Evolutionary conservation across 129 eudicot species (phyloP).

Genomic region (Pittosporum tobira): DNA sequence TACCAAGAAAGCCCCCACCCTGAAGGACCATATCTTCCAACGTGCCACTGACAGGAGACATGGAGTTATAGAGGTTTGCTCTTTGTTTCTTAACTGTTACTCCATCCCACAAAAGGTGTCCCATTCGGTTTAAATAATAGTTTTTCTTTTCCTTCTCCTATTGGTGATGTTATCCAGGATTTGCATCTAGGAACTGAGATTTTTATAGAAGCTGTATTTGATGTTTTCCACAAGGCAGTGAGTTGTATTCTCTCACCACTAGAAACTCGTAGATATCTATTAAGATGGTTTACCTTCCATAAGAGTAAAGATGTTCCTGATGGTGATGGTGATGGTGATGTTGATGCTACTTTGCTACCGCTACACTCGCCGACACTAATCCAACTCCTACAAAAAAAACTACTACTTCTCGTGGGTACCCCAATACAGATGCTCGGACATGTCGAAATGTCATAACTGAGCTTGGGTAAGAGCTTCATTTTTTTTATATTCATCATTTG

Average conservation of each 20-base stretch:
- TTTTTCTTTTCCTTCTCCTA: too few species aligned
- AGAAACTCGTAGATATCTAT: slow-evolving; percentile 38
- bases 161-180: slow-evolving; percentile 52
- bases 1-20: slow-evolving; percentile 33
- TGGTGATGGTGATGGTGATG: slow-evolving; percentile 23
- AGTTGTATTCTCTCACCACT: slow-evolving; percentile 62
- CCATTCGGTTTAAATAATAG: too few species aligned
- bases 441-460: slow-evolving; percentile 92
- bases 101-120: too few species aligned
- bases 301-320: slow-evolving; percentile 11
- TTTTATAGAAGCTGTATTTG: slow-evolving; percentile 75
- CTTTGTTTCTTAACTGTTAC: neutral
- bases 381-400: slow-evolving; percentile 58
- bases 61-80: slow-evolving; percentile 81
- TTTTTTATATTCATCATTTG: neutral
- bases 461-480: slow-evolving; percentile 52
- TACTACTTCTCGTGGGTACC: slow-evolving; percentile 26
- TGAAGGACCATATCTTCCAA: slow-evolving; percentile 64
- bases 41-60: slow-evolving; percentile 89
- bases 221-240: slow-evolving; percentile 53
- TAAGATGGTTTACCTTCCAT: slow-evolving; percentile 44
- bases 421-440: slow-evolving; percentile 85
- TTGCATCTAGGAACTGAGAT: slow-evolving; percentile 79
- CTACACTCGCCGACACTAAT: slow-evolving; percentile 54
- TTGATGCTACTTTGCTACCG: slow-evolving; percentile 39